These are phyloP conservation scores for Raphanus raphanistrum DNA, from an alignment of 345 rosid species.

Conservation along the genomic window DNA sequence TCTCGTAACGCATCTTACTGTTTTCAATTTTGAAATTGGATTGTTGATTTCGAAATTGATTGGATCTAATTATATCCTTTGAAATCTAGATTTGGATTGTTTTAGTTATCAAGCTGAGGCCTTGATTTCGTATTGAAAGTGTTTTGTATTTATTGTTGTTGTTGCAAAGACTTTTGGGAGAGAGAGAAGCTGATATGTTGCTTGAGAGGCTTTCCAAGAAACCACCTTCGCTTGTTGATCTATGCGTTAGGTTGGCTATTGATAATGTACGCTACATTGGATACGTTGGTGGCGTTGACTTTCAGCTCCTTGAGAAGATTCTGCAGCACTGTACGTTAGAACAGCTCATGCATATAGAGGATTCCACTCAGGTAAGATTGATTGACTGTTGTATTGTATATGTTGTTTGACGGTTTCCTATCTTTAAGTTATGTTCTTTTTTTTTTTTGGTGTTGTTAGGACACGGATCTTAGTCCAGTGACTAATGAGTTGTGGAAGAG, in stretches of 20 bases:
- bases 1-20: conserved; percentile 11
- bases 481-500: conserved; percentile 79
- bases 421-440: conserved; percentile 2
- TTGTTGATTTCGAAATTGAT: conserved; percentile 5
- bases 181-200: conserved; percentile 26
- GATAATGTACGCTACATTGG: conserved; percentile 68
- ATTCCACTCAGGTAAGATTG: conserved; percentile 52
- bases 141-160: background rate
- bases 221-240: conserved; percentile 79
- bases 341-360: conserved; percentile 75
- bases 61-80: background rate
- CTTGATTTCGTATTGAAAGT: background rate
- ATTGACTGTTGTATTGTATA: background rate
- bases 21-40: conserved; percentile 9
- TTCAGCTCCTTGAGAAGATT: conserved; percentile 68
- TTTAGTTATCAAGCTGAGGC: background rate
- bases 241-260: conserved; percentile 61
- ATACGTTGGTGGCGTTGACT: conserved; percentile 84
- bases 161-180: background rate
- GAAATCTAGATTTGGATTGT: conserved; percentile 10
- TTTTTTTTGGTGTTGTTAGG: conserved; percentile 57
- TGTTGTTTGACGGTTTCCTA: background rate
- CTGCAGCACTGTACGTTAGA: conserved; percentile 74
- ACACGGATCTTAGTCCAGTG: conserved; percentile 74
- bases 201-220: conserved; percentile 29